These are phyloP conservation scores for Echeveria elegans DNA, from an alignment of 164 flowering plant species.

Conservation along the genomic window DNA sequence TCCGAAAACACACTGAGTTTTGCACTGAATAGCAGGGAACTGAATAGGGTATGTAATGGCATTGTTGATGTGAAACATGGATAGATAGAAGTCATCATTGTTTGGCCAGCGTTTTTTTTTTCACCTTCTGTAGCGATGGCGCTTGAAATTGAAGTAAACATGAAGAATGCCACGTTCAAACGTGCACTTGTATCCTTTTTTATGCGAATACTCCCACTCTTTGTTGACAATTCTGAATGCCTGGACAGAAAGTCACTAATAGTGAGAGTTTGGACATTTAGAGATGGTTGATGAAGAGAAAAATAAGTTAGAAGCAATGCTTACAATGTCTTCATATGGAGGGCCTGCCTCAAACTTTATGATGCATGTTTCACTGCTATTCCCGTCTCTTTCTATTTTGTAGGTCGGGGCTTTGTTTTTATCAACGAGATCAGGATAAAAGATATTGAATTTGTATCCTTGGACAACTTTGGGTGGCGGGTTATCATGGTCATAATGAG, in stretches of 20 bases:
- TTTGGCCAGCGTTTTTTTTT: slow-evolving; percentile 40
- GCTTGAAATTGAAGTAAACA: slow-evolving; percentile 92
- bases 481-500: slow-evolving; percentile 97
- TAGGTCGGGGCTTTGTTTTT: slow-evolving; percentile 78
- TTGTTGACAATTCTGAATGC: slow-evolving; percentile 90
- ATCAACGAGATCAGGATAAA: slow-evolving; percentile 96
- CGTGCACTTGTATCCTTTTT: slow-evolving; percentile 95
- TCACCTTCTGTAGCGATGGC: slow-evolving; percentile 81
- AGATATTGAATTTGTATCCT: slow-evolving; percentile 94
- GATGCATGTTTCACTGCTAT: slow-evolving; percentile 78
- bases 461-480: slow-evolving; percentile 99
- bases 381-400: slow-evolving; percentile 74
- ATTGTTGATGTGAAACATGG: neutral
- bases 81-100: slow-evolving; percentile 16
- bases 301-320: slow-evolving; percentile 16
- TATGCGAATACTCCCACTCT: slow-evolving; percentile 99
- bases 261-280: neutral
- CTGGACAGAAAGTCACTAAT: slow-evolving; percentile 22
- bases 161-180: slow-evolving; percentile 97
- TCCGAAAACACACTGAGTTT: too few relatives aligned
- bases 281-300: slow-evolving; percentile 11
- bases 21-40: too few relatives aligned
- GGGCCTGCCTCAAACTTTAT: slow-evolving; percentile 97
- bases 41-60: neutral
- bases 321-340: slow-evolving; percentile 96